Evolutionary conservation across 140 eudicot genomes (phyloP), one percentile per base, ranked within the genome.

Genomic region (Erigeron philadelphicus): DNA sequence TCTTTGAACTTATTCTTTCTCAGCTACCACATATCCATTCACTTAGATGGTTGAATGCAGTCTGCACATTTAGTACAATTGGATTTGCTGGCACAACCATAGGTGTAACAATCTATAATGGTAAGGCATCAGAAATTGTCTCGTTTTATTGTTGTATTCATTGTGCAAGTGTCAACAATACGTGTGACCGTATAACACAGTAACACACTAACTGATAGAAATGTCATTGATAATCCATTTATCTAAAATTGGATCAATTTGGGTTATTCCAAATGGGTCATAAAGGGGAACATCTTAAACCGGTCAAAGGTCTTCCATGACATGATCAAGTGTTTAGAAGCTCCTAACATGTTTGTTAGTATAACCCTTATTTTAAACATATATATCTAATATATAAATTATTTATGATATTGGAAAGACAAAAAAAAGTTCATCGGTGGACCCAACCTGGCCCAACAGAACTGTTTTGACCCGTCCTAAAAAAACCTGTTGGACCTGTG

Each of bases 21-120:
- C 88, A 83, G 67, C 82, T 83, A 35, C 88, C 88, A 5, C 75
- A 80, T 46, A 83, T 83, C 16, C 88, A 83, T 71, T 80, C 88
- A 4, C 35, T 83, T 19, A 74, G 85, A 83, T 83, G 88, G 88
- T 64, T 83, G 31, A 83, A 83, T 69, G 85, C 73, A 10, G 53
- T 83, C 12, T 83, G 88, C 47, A 84, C 85, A 73, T 64, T 77
- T 15, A 73, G 83, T 61, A 84, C 83, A 17, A 70, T 84, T 9
- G 81, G 85, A 23, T 84, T 84, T 43, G 83, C 88, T 70, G 81
- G 75, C 35, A 80, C 88, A 61, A 38, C 85, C 25, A 84, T 80
- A 25, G 88, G 88, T 40, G 83, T 74, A 2, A 77, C 88, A 61
- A 80, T 84, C 17, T 80, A 84, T 49, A 74, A 80, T 48, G 88